These are phyloP conservation scores for Coemansia aciculifera DNA, from an alignment of 192 early-diverging fungal species.

Conservation along the genomic window DNA sequence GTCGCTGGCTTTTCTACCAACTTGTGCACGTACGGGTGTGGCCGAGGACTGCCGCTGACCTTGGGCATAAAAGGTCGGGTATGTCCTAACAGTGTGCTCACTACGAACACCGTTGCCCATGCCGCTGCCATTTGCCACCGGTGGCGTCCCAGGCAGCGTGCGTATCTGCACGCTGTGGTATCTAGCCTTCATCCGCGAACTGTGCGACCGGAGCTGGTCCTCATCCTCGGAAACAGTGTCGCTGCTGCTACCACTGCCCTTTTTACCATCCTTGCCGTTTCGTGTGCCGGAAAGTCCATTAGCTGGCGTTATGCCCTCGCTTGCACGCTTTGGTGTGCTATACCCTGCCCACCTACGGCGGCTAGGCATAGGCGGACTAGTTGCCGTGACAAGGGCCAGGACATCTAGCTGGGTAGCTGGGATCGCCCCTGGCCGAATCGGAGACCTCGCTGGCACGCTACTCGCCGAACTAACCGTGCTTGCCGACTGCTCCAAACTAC, in stretches of 20 bases:
- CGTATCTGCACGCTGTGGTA: conserved; percentile 29
- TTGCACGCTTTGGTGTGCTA: conserved; percentile 22
- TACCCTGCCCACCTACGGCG: conserved; percentile 39
- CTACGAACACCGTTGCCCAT: not conserved
- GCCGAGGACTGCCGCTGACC: not conserved
- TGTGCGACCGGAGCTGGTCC: conserved; percentile 40
- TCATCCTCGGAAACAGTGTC: conserved; percentile 55
- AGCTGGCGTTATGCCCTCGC: not conserved
- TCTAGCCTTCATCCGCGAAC: conserved; percentile 32
- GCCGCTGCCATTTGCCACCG: not conserved
- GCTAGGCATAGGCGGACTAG: conserved; percentile 55
- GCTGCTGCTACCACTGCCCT: conserved; percentile 22
- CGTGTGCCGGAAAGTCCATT: not conserved
- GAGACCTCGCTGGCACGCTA: not conserved
- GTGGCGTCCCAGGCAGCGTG: conserved; percentile 12
- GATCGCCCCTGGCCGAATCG: conserved; percentile 18
- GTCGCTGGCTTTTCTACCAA: conserved; percentile 9
- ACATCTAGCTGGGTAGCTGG: conserved; percentile 53
- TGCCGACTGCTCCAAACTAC: not conserved
- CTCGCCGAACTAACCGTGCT: not conserved
- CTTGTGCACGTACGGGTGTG: not conserved
- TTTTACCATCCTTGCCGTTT: not conserved
- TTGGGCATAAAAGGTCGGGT: not conserved
- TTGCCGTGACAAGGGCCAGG: conserved; percentile 51
- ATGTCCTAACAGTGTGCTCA: not conserved